These are phyloP conservation scores for Porcisia hertigi DNA, from an alignment of 208 protist genomes.

Conservation along the genomic window DNA sequence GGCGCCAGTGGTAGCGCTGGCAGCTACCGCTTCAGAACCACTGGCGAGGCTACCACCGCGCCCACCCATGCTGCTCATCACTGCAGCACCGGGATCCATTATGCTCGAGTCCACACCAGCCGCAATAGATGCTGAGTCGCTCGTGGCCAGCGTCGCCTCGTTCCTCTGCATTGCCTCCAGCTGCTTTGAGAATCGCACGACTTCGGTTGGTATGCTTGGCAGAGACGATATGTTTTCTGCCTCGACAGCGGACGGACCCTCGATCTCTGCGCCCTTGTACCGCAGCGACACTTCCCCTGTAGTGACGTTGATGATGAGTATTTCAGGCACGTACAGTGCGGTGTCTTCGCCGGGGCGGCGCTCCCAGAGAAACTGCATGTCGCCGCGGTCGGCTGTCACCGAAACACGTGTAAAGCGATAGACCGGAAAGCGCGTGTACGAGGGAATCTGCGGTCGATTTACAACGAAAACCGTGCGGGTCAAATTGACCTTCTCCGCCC, in stretches of 20 bases:
- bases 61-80: background rate
- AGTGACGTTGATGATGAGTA: conserved; percentile 37
- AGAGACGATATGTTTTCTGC: conserved; percentile 38
- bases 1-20: background rate
- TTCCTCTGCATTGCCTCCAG: conserved; percentile 37
- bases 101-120: conserved; percentile 1
- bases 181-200: conserved; percentile 34
- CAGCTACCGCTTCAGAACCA: background rate
- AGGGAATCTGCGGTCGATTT: conserved; percentile 43
- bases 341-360: conserved; percentile 22
- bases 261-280: conserved; percentile 34
- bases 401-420: conserved; percentile 40
- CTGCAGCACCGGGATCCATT: background rate
- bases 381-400: background rate
- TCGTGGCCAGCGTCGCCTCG: conserved; percentile 15
- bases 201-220: conserved; percentile 22
- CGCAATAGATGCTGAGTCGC: conserved; percentile 7
- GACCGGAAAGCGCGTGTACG: conserved; percentile 48
- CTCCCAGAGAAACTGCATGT: conserved; percentile 17
- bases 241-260: conserved; percentile 20
- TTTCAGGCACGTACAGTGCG: conserved; percentile 34
- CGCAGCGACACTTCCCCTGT: conserved; percentile 35
- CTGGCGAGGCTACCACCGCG: background rate
- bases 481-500: conserved; percentile 65
- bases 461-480: conserved; percentile 67